Evolutionary conservation across 352 stramenopile species (phyloP), one percentile per base, ranked within the genome.

Genomic region (Phytophthora europaea): DNA sequence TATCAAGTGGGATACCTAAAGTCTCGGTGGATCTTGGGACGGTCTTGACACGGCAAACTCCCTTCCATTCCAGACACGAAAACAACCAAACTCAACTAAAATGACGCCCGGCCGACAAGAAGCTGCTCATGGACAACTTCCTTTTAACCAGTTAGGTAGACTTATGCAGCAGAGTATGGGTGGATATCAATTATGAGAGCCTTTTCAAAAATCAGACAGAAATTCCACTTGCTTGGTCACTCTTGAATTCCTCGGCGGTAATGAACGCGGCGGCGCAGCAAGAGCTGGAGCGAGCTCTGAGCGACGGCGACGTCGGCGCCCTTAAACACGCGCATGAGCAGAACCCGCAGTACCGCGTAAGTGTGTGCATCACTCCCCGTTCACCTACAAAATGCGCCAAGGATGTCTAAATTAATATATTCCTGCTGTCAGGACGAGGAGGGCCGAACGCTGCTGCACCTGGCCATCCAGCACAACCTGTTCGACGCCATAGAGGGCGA

Each of bases 401-500:
- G 56, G 33, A n/a, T 68, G 22, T 52, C 43, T 28, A 69, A 52
- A 9, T 60, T 48, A 38, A 70, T 68, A 61, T 40, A 22, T 63
- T 2, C 12, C n/a, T 20, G 20, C 26, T 26, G 15, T 20, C 61
- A 81, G 75, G 75, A 81, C 38, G 70, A 68, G 23, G 61, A 65
- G 4, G 67, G 71, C 12, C 66, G 62, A 53, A 81, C 71, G 6
- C 56, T 81, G 62, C 61, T 81, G 62, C 75, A 81, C 16, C 7
- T 79, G 26, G 67, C 71, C 12, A 74, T 79, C 50, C 61, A 63
- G 52, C 67, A 72, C 58, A 66, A 66, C 12, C 31, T 81, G 2
- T 81, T 81, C 36, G 75, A 81, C 38, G 66, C 57, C 4, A 31
- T 76, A 12, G 75, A 81, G 18, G 63, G 73, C 36, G 66, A 79